Evolutionary conservation across 257 asterid genomes (phyloP).

Genomic region (Solanum peruvianum): DNA sequence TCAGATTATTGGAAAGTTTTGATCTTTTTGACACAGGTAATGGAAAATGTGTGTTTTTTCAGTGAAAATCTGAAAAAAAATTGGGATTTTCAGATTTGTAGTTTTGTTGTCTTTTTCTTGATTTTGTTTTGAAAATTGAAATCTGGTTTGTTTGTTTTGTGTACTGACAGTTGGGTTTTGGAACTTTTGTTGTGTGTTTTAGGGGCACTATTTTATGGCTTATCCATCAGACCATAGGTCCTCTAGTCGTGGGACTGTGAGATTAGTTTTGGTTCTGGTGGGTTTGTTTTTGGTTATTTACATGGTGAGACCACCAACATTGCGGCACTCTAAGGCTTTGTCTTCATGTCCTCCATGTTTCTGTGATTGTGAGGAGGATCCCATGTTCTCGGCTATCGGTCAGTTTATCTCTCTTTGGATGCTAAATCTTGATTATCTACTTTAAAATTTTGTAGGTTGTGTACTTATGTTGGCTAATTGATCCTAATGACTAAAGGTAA

Average conservation of each 20-base stretch:
- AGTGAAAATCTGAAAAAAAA: background rate
- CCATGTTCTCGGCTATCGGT: constrained; percentile 11
- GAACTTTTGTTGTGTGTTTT: background rate
- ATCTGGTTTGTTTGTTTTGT: background rate
- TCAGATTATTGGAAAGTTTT: background rate
- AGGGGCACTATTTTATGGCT: constrained; percentile 18
- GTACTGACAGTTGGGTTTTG: background rate
- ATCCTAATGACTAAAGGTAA: background rate
- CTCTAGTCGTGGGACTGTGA: constrained; percentile 5
- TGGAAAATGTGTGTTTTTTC: background rate
- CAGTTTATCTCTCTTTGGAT: background rate
- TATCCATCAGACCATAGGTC: constrained; percentile 16
- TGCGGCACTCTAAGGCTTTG: background rate
- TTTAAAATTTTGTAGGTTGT: background rate
- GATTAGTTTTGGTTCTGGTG: constrained; percentile 2
- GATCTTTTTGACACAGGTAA: constrained; percentile 15
- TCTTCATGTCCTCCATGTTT: constrained; percentile 24
- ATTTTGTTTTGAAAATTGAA: background rate
- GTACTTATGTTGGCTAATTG: background rate
- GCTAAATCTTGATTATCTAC: background rate
- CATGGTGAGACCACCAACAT: background rate
- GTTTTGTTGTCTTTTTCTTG: background rate
- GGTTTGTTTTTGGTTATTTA: constrained; percentile 7
- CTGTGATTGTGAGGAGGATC: constrained; percentile 22
- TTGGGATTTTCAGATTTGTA: background rate